Evolutionary conservation across 2,329 filamentous ascomycete genomes (phyloP).

Genomic region (Fusarium mangiferae): DNA sequence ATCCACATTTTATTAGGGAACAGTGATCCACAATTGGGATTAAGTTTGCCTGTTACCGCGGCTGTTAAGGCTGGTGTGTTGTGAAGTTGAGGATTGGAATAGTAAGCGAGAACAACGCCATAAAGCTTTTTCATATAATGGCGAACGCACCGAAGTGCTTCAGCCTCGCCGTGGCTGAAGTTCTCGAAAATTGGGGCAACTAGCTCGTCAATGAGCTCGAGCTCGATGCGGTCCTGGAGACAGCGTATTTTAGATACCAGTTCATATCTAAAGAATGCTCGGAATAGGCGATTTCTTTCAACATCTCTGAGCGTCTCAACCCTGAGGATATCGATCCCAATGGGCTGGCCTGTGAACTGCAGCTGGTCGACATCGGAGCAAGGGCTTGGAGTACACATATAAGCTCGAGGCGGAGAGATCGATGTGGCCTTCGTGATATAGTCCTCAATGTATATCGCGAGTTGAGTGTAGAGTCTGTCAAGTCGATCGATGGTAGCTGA

Average conservation of each 20-base stretch:
- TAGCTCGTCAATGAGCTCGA: neutral
- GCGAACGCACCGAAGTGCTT: neutral
- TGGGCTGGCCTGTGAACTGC: neutral
- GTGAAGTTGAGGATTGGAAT: accelerated
- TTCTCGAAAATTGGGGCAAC: neutral
- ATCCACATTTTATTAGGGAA: neutral
- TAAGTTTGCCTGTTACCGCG: neutral
- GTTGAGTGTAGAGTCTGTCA: neutral
- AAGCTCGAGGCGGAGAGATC: neutral
- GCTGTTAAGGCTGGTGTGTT: accelerated
- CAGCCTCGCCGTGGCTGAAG: accelerated
- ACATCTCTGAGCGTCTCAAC: accelerated
- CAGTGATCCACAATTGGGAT: accelerated
- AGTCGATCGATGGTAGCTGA: neutral
- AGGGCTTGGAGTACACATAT: neutral
- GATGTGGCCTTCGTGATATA: neutral
- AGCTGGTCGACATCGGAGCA: neutral
- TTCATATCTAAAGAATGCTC: neutral
- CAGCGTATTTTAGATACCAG: neutral
- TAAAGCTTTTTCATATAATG: neutral
- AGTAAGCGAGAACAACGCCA: neutral
- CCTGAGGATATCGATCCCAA: neutral
- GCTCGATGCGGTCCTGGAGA: neutral
- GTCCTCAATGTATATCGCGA: neutral
- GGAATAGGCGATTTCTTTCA: neutral